Evolutionary conservation across 2,329 filamentous ascomycete genomes (phyloP).

Genomic region (Aspergillus candidus): DNA sequence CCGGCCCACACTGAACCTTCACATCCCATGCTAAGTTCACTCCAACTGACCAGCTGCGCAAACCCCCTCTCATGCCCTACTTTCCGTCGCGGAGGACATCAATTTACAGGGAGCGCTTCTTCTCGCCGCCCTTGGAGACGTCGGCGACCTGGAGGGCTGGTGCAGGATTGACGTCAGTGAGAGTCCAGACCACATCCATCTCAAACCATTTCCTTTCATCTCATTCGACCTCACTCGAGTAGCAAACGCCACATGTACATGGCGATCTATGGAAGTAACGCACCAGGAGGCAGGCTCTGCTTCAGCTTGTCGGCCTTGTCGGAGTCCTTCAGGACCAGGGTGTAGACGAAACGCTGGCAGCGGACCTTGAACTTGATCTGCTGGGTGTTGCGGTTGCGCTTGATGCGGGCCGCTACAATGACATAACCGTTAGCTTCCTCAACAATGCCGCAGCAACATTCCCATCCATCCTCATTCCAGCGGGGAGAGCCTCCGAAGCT

Average conservation of each 20-base stretch:
- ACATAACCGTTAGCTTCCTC: conserved; percentile 9
- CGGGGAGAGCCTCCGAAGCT: conserved; percentile 2
- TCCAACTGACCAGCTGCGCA: conserved; percentile 24
- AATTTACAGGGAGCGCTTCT: conserved; percentile 39
- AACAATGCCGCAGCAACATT: conserved; percentile 1
- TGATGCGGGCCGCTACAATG: conserved; percentile 73
- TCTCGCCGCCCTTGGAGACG: conserved; percentile 41
- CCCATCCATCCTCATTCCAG: background rate
- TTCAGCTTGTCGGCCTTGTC: conserved; percentile 99
- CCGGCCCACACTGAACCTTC: conserved; percentile 26
- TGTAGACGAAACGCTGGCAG: conserved; percentile 95
- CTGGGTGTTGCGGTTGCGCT: conserved; percentile 86
- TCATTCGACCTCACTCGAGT: background rate
- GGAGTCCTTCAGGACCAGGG: conserved; percentile 93
- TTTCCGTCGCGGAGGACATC: conserved; percentile 18
- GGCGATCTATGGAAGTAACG: conserved; percentile 35
- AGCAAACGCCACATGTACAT: background rate
- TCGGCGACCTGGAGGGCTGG: conserved; percentile 42
- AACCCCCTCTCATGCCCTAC: conserved; percentile 17
- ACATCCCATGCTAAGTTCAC: conserved; percentile 19
- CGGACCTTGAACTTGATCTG: conserved; percentile 99
- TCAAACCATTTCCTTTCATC: background rate
- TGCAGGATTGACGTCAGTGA: conserved; percentile 17
- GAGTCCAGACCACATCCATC: background rate
- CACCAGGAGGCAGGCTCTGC: conserved; percentile 97